Base-by-base conservation (phyloP, 2,329 filamentous ascomycete genomes). In the Colletotrichum camelliae region DNA sequence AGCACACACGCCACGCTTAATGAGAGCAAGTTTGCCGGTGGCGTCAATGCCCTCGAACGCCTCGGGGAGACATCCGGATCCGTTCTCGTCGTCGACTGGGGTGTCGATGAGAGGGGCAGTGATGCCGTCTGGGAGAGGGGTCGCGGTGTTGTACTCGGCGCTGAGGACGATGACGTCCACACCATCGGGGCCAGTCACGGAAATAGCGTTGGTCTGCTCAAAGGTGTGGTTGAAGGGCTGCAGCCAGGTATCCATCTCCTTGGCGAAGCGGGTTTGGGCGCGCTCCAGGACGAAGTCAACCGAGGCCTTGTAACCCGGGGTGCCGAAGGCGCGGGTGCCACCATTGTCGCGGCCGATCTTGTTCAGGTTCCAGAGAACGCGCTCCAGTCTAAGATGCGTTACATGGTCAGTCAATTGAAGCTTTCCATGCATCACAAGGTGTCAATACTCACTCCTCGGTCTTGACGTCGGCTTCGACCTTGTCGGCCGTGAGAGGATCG, bases 251-350 rank as follows among this genome's bases (percentile, higher is more conserved):
- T 88, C 82, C 67, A 88, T 82, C 68, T 87, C 79, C 65, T 85
- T 82, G 66, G 80, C 80, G 75, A 84, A 82, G 13, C 81, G 79
- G 33, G 74, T 81, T 75, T 80, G 77, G 10, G 79, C 80, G 9
- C 74, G 74, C 29, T 86, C 86, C 7, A 88, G 82, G 65, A 90
- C 83, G 77, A 87, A 90, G 76, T 90, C 87, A 33, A 88, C 84
- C 4, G 88, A 90, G 12, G 88, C 88, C 67, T 83, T 83, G 82
- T 87, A 90, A 8, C 89, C 89, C 5, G 88, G 88, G 18, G 87
- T 84, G 29, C 89, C 89, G 75, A 89, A 90, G 18, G 89, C 89
- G 48, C 89, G 86, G 79, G 89, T 90, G 18, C 88, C 88, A 31
- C 87, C 87, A 77, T 90, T 88, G 52, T 84, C 83, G 57, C 82